Evolutionary conservation across 1,284 basidiomycete genomes (phyloP).

Genomic region (Microbotryum scabiosae): DNA sequence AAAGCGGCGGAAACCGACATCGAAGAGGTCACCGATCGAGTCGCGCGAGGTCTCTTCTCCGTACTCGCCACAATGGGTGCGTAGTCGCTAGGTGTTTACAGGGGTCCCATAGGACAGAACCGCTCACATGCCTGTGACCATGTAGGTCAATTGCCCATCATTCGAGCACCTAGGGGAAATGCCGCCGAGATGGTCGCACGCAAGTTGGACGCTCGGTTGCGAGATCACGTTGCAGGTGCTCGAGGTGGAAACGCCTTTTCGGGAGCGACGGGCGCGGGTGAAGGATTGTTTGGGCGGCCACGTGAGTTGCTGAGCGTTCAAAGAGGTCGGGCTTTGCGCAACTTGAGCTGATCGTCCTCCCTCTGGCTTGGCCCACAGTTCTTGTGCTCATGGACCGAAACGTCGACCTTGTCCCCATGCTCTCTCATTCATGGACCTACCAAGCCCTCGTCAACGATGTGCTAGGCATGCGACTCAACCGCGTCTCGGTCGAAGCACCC

Average conservation of each 20-base stretch:
- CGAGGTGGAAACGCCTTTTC: conserved; percentile 44
- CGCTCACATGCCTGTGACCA: conserved; percentile 1
- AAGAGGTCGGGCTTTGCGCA: background rate
- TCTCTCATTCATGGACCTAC: conserved; percentile 98
- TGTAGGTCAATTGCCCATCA: conserved; percentile 82
- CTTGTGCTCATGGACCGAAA: conserved; percentile 91
- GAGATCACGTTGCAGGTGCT: conserved; percentile 80
- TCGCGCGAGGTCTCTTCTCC: conserved; percentile 85
- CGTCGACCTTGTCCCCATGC: conserved; percentile 86
- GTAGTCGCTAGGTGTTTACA: conserved; percentile 29
- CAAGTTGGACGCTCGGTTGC: conserved; percentile 84
- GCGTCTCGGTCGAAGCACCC: conserved; percentile 68
- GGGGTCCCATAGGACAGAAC: background rate
- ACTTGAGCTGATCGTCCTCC: conserved; percentile 1
- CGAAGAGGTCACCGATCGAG: conserved; percentile 84
- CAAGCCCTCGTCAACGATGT: conserved; percentile 98
- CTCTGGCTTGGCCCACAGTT: conserved; percentile 47
- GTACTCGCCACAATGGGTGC: conserved; percentile 83
- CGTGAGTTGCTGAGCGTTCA: background rate
- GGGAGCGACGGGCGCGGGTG: conserved; percentile 41
- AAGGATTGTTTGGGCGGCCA: conserved; percentile 51
- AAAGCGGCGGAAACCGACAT: conserved; percentile 81
- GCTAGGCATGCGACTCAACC: conserved; percentile 91
- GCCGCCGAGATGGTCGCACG: conserved; percentile 98
- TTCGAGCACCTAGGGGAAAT: conserved; percentile 88